Evolutionary conservation across 139 green algal genomes (phyloP), one percentile per base, ranked within the genome.

Genomic region (Penium margaritaceum): DNA sequence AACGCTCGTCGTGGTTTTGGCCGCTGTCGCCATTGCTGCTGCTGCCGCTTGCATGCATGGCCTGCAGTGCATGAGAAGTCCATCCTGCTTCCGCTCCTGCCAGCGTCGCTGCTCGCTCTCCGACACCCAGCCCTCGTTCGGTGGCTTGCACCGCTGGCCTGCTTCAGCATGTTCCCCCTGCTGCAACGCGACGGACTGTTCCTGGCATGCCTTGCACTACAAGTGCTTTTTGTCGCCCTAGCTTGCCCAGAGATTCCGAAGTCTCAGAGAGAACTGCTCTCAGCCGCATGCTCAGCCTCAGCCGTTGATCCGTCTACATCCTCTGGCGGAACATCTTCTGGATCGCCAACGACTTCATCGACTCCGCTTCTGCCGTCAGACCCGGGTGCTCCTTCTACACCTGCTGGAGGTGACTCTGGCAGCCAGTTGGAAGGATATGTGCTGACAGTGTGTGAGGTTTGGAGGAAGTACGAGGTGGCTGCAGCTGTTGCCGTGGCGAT

Each of bases 1-100:
- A n/a, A n/a, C n/a, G n/a, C n/a, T n/a, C n/a, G n/a, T n/a, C n/a
- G n/a, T n/a, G n/a, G n/a, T n/a, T n/a, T n/a, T n/a, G n/a, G n/a
- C n/a, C n/a, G n/a, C n/a, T n/a, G n/a, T n/a, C n/a, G n/a, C n/a
- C n/a, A n/a, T n/a, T n/a, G n/a, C n/a, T n/a, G n/a, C n/a, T n/a
- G n/a, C n/a, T n/a, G n/a, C n/a, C n/a, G n/a, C n/a, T n/a, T n/a
- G n/a, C n/a, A n/a, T n/a, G 12, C 55, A 51, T 34, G 21, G 3
- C 51, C 17, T 24, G 89, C 72, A 79, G 94, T 99, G 21, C 94
- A 99, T 67, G 94, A 99, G 37, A 99, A 99, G 81, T 96, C 89
- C 0, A 91, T 97, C 46, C 75, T 98, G 53, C 77, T 98, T 63
- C 87, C 92, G 7, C 84, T 96, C 43, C 68, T 98, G 60, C 93